These are phyloP conservation scores for Zymoseptoria brevis DNA, from an alignment of 2,329 filamentous ascomycete genomes.

Conservation along the genomic window DNA sequence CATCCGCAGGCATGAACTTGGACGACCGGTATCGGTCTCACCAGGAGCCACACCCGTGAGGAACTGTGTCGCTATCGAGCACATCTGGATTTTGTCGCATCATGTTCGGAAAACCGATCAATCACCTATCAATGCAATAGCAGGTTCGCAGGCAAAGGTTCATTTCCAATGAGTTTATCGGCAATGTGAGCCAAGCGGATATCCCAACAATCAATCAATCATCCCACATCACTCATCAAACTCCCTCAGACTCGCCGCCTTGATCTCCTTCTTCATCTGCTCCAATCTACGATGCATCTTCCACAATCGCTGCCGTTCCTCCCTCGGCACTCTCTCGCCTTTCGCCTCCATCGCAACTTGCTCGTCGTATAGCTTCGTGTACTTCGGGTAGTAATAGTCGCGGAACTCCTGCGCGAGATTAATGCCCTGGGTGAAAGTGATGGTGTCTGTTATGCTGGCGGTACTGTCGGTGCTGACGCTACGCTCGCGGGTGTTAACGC, in stretches of 20 bases:
- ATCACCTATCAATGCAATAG: too few species aligned
- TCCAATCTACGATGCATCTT: constrained; percentile 47
- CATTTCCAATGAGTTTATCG: background rate
- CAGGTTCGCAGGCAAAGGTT: too few species aligned
- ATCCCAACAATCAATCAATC: background rate
- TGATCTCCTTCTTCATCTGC: constrained; percentile 52
- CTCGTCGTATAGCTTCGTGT: constrained; percentile 48
- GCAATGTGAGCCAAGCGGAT: background rate
- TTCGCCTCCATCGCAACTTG: constrained; percentile 29
- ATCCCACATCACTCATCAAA: constrained; percentile 4
- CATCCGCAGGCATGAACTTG: background rate
- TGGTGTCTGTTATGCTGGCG: constrained; percentile 16
- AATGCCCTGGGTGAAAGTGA: constrained; percentile 37
- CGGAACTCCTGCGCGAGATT: constrained; percentile 43
- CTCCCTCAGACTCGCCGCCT: constrained; percentile 28
- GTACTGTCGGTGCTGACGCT: constrained; percentile 21
- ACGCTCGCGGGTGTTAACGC: constrained; percentile 8
- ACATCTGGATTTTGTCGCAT: too few species aligned
- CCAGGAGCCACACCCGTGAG: background rate
- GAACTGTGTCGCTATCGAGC: too few species aligned
- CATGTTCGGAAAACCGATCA: too few species aligned
- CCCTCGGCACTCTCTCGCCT: constrained; percentile 23
- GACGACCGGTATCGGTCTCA: background rate
- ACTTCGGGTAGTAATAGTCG: constrained; percentile 51
- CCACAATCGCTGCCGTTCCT: constrained; percentile 46